Conservation (phyloP, 441 rosid species). For the Populus hybrid region DNA sequence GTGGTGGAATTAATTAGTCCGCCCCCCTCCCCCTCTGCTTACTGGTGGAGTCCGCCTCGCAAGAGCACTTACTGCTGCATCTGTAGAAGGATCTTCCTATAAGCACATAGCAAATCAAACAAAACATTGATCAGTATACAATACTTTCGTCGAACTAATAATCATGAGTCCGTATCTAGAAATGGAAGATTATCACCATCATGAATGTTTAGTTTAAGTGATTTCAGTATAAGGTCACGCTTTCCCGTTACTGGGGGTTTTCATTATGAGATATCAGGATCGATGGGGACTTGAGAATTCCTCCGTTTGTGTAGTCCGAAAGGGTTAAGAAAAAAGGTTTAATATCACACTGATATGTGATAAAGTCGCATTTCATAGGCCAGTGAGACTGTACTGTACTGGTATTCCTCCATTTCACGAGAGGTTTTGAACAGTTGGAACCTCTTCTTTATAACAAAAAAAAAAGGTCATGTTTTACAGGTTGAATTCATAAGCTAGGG, state of each 20-base stretch:
- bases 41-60: constrained; percentile 7
- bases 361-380: neutral
- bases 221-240: too few relatives aligned
- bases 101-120: neutral
- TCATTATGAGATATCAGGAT: neutral
- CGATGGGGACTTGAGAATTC: too few relatives aligned
- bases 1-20: neutral
- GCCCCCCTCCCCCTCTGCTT: constrained; percentile 14
- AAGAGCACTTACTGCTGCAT: neutral
- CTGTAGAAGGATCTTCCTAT: neutral
- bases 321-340: too few relatives aligned
- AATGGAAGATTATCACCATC: neutral
- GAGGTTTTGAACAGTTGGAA: neutral
- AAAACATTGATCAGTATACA: neutral
- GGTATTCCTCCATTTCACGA: neutral
- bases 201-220: neutral
- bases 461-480: neutral
- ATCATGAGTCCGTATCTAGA: neutral
- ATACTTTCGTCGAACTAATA: too few relatives aligned
- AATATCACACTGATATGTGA: too few relatives aligned
- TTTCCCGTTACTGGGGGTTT: too few relatives aligned
- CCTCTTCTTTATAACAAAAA: neutral
- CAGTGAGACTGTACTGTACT: neutral
- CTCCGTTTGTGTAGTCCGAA: too few relatives aligned
- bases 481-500: too few relatives aligned